Evolutionary conservation across 768 basidiomycete species (phyloP).

Genomic region (Calocybe indica): DNA sequence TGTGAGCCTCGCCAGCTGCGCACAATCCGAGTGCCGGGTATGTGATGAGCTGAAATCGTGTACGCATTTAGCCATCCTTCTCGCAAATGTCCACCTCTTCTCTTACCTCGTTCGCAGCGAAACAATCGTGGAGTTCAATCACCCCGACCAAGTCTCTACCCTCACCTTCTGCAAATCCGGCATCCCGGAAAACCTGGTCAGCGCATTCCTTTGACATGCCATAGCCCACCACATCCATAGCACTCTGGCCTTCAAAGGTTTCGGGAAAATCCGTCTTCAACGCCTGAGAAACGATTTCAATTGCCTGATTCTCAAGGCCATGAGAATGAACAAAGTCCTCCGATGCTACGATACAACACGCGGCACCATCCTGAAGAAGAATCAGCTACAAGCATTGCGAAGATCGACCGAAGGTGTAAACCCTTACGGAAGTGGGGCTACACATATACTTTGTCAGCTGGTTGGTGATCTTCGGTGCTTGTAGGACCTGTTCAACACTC

Average conservation of each 20-base stretch:
- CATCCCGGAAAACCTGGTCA: slow-evolving; percentile 63
- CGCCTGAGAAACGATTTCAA: slow-evolving; percentile 68
- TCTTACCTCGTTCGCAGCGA: slow-evolving; percentile 70
- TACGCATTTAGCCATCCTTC: too few relatives aligned
- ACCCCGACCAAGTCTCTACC: slow-evolving; percentile 77
- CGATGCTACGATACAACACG: slow-evolving; percentile 71
- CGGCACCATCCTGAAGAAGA: slow-evolving; percentile 57
- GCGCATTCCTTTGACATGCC: slow-evolving; percentile 67
- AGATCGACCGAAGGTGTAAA: background rate
- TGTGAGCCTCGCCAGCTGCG: slow-evolving; percentile 58
- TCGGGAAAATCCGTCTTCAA: slow-evolving; percentile 60
- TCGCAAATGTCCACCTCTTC: too few relatives aligned
- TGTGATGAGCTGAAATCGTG: slow-evolving; percentile 54
- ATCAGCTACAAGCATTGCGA: background rate
- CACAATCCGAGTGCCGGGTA: slow-evolving; percentile 80
- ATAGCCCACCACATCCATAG: slow-evolving; percentile 82
- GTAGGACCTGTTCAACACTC: slow-evolving; percentile 64
- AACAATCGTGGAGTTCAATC: slow-evolving; percentile 84
- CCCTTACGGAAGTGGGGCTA: slow-evolving; percentile 68
- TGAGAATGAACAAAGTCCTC: slow-evolving; percentile 73
- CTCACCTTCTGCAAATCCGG: slow-evolving; percentile 58
- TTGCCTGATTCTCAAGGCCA: slow-evolving; percentile 78
- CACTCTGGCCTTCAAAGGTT: slow-evolving; percentile 61
- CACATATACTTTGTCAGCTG: slow-evolving; percentile 83
- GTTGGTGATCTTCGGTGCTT: slow-evolving; percentile 61